A percentile compares a stretch with the other conserved stretches of the same genome.
Evolutionary conservation across 1,284 basidiomycete genomes (phyloP).

Genomic region (Melampsora abietis-canadensis): DNA sequence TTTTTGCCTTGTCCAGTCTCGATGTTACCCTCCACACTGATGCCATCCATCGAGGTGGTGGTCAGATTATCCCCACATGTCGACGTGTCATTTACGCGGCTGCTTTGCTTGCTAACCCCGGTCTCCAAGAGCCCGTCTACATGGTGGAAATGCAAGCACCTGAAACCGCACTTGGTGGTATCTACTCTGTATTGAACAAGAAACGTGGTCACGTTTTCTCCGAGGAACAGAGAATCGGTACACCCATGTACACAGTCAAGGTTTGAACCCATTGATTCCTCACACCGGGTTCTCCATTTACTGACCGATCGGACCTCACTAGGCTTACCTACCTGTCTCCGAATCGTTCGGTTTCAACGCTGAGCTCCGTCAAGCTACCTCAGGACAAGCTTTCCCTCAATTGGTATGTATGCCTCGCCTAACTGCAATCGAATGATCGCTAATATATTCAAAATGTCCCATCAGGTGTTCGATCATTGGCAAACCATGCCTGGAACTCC

Average conservation of each 20-base stretch:
- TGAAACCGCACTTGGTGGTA: conserved; percentile 95
- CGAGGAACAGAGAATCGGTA: conserved; percentile 94
- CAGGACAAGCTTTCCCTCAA: conserved; percentile 98
- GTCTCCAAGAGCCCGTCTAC: conserved; percentile 95
- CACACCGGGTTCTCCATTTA: neutral
- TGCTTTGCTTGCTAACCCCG: conserved; percentile 82
- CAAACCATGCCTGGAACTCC: conserved; percentile 36
- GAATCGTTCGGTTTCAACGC: conserved; percentile 99
- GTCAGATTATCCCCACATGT: conserved; percentile 92
- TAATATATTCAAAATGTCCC: conserved; percentile 21
- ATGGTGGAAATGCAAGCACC: conserved; percentile 98
- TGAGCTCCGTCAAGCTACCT: conserved; percentile 85
- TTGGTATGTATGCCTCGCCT: conserved; percentile 75
- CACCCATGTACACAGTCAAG: conserved; percentile 99
- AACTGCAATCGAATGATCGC: conserved; percentile 48
- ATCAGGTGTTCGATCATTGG: conserved; percentile 53
- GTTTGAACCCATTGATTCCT: neutral
- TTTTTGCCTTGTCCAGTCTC: conserved; percentile 8
- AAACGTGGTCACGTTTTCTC: conserved; percentile 98
- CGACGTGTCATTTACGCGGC: conserved; percentile 97
- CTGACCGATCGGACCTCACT: neutral
- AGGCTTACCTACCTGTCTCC: conserved; percentile 86
- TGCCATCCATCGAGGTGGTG: conserved; percentile 99
- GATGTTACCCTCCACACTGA: conserved; percentile 72
- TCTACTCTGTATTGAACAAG: conserved; percentile 90